Evolutionary conservation across 208 protist species (phyloP), one percentile per base, ranked within the genome.

Genomic region (Tritrichomonas foetus): DNA sequence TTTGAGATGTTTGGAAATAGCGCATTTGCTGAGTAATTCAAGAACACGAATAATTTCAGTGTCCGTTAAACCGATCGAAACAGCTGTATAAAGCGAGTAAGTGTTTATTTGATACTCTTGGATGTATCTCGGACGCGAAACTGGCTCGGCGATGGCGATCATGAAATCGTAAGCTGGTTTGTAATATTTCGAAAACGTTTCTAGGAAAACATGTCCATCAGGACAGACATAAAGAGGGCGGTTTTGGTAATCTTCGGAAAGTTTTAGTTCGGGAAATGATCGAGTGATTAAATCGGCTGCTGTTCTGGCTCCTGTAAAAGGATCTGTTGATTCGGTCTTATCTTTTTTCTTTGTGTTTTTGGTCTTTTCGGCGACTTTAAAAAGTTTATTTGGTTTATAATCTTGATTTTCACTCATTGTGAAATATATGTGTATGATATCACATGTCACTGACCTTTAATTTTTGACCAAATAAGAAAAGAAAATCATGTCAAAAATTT

Each of bases 51-150:
- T 95, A 25, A 99, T 99, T 33, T 98, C 96, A 0, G 97, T 94
- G 0, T 96, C 95, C 13, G 94, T 94, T 16, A 99, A 94, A 27
- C 98, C 98, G 66, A 98, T 97, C 20, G 98, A 99, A 0, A 98
- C 97, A 11, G 98, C 98, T 0, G 98, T 97, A 82, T 98, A 99
- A 1, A 99, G 96, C 2, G 98, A 99, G 94, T 98, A 98, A 13
- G 96, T 96, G 0, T 97, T 99, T 27, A 99, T 95, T 57, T 96
- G 95, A 95, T 99, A 99, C 95, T 99, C 98, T 94, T 99, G 99
- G 41, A 99, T 97, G 3, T 98, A 94, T 9, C 96, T 94, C 0
- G 98, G 98, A 3, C 98, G 96, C 16, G 96, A 98, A 20, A 98
- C 95, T 41, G 98, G 97, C 95, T 99, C 98, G 13, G 98, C 97